Base-by-base conservation (phyloP, 805 yeast genomes). In the Saturnispora dispora region DNA sequence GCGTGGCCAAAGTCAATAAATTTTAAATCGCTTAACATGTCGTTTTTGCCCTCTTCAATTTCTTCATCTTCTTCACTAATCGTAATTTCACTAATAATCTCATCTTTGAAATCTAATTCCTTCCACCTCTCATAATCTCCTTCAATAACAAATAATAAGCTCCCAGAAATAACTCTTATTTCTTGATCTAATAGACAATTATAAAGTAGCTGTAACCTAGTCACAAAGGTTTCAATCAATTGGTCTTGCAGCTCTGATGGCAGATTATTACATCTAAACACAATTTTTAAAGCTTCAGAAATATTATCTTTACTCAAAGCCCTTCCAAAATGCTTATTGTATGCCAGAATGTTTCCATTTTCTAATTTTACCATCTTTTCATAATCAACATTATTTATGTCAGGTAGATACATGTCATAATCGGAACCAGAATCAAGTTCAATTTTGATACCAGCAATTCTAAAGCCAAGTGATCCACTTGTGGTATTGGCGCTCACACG, bases 1-100 rank as follows among this genome's bases (percentile, higher is more conserved):
- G 96, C 78, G 63, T 93, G 98, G 1, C 97, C 97, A 71, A 93
- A 89, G 66, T 93, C 99, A 6, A 93, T 88, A 46, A 90, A 60
- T 37, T 80, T 75, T 48, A 88, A 68, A 5, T 78, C 68, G 54
- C 90, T 83, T 46, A 87, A 63, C 0, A 75, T 71, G 1, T 64
- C 51, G 1, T 67, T 71, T 1, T 63, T 71, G 2, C 7, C 63
- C 3, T 58, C 58, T 1, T 51, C 60, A 5, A 65, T 71, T 4
- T 57, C 57, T 1, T 54, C 60, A 9, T 65, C 71, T 1, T 69
- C 71, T 1, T 63, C 71, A 1, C 64, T 71, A n/a, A 59, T 58
- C 6, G 65, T 20, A 0, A 70, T 66, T 54, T 79, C 85, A 11
- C 71, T 62, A 55, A 70, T 64, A 0, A 69, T 65, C 10, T 63